phyloP scores from a whole-genome alignment of 2,329 filamentous ascomycete species.

The Ceratocystis lukuohia region DNA sequence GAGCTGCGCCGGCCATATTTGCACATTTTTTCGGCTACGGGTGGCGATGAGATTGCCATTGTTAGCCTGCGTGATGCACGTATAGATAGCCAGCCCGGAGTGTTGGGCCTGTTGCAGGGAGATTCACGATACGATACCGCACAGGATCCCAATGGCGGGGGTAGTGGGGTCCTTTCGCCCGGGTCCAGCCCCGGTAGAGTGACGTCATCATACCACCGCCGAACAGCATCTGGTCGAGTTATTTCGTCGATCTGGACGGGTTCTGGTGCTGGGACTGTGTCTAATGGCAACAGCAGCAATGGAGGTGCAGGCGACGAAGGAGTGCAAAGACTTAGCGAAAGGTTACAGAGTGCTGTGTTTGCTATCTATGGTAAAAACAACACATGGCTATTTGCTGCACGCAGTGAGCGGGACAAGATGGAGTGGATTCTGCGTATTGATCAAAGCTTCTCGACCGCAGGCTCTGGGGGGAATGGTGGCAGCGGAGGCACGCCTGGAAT shows the following conservation, averaged over 20 bases:
- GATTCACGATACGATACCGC: conserved; percentile 30
- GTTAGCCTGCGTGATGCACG: conserved; percentile 80
- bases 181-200: neutral
- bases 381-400: conserved; percentile 84
- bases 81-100: conserved; percentile 84
- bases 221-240: conserved; percentile 38
- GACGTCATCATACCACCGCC: conserved; percentile 32
- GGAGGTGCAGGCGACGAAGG: conserved; percentile 27
- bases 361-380: conserved; percentile 90
- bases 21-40: conserved; percentile 71
- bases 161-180: neutral
- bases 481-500: neutral
- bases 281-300: conserved; percentile 9
- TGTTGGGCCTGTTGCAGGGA: conserved; percentile 59
- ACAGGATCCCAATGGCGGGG: conserved; percentile 18
- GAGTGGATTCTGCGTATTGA: conserved; percentile 97
- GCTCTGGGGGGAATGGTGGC: neutral
- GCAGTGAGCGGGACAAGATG: conserved; percentile 81
- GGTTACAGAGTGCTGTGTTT: conserved; percentile 63
- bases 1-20: conserved; percentile 85
- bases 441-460: conserved; percentile 48
- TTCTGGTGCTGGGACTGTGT: conserved; percentile 27
- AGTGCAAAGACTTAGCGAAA: conserved; percentile 41
- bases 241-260: conserved; percentile 45
- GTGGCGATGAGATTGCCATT: conserved; percentile 80